phyloP scores from a whole-genome alignment of 176 grass and related monocot genomes.

The Tillandsia leiboldiana region DNA sequence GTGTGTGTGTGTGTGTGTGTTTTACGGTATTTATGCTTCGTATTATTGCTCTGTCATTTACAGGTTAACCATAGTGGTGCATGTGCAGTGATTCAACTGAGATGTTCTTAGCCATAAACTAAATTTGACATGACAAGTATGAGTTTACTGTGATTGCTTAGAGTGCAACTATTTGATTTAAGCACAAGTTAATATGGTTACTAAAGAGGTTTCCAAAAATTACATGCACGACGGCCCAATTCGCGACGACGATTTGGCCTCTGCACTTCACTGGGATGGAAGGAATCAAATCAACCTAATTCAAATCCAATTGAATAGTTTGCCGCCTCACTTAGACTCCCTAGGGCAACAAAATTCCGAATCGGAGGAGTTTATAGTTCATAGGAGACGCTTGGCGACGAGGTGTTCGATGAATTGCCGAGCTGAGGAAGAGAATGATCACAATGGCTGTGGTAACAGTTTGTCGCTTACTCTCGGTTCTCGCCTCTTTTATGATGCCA shows the following conservation, averaged over 20 bases:
- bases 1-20: no score
- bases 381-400: background rate
- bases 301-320: background rate
- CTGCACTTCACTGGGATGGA: background rate
- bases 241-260: constrained; percentile 2
- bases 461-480: constrained; percentile 49
- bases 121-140: background rate
- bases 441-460: constrained; percentile 4
- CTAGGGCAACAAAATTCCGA: background rate
- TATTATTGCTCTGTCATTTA: no score
- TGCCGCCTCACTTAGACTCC: constrained; percentile 3
- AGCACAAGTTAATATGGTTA: background rate
- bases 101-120: background rate
- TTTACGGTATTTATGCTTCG: no score
- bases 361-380: background rate
- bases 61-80: no score
- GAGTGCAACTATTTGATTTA: background rate
- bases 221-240: constrained; percentile 7
- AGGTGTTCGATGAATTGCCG: constrained; percentile 17
- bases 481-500: background rate
- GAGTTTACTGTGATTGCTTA: background rate
- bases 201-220: background rate
- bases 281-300: constrained; percentile 16
- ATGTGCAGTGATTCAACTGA: background rate
- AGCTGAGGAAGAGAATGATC: constrained; percentile 11